Evolutionary conservation across 805 yeast species (phyloP).

Genomic region (Dipodascus geniculatus): DNA sequence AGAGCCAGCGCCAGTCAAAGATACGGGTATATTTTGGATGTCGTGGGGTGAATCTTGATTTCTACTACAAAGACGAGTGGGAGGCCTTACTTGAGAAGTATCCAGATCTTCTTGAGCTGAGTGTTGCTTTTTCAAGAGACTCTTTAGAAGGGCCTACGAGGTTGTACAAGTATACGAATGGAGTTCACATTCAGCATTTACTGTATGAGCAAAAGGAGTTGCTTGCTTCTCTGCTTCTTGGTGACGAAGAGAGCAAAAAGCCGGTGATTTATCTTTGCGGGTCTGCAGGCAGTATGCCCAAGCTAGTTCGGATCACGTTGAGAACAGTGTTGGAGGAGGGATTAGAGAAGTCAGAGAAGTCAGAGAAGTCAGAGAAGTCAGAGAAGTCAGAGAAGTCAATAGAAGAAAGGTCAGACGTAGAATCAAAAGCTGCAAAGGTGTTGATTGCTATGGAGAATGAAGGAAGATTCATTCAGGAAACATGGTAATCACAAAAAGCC

Average conservation of each 20-base stretch:
- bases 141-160: conserved; percentile 9
- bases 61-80: conserved; percentile 50
- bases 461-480: conserved; percentile 72
- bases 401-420: not conserved
- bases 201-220: conserved; percentile 39
- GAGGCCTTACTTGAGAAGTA: conserved; percentile 19
- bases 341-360: conserved; percentile 29
- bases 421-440: conserved; percentile 40
- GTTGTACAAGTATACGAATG: not conserved
- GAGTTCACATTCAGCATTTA: conserved; percentile 69
- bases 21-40: conserved; percentile 65
- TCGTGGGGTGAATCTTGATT: conserved; percentile 55
- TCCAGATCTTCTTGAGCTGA: conserved; percentile 23
- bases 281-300: conserved; percentile 89
- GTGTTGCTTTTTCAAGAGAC: conserved; percentile 37
- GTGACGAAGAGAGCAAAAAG: conserved; percentile 29
- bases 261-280: conserved; percentile 81
- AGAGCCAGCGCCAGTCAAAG: conserved; percentile 10
- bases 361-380: conserved; percentile 13
- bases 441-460: conserved; percentile 47
- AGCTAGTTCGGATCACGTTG: conserved; percentile 71
- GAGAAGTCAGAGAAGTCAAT: conserved; percentile 28
- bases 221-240: conserved; percentile 41
- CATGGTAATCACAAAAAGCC: conserved; percentile 44
- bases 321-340: conserved; percentile 45